Conservation (phyloP, 2,329 filamentous ascomycete species). For the Diaporthe batatas region DNA sequence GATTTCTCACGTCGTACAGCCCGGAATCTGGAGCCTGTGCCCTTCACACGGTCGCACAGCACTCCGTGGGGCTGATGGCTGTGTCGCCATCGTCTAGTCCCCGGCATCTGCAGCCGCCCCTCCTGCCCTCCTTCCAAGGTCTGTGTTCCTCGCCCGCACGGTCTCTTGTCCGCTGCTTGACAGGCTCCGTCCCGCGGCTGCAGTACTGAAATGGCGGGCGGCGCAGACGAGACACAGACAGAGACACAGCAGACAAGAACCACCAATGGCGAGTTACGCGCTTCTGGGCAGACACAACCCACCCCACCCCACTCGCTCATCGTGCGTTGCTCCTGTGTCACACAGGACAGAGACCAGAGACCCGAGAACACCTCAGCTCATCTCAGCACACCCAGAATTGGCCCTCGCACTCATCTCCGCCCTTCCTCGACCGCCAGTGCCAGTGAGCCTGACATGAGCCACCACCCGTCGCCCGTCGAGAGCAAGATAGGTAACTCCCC, state of each 20-base stretch:
- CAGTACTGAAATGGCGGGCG: slow-evolving; percentile 38
- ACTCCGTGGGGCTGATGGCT: slow-evolving; percentile 38
- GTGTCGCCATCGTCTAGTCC: slow-evolving; percentile 36
- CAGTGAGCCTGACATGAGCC: slow-evolving; percentile 28
- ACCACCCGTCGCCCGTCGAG: background rate
- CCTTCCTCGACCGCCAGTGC: background rate
- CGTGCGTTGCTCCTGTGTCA: background rate
- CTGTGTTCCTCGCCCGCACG: slow-evolving; percentile 27
- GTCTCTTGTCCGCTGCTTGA: slow-evolving; percentile 32
- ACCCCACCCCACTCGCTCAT: background rate
- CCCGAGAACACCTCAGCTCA: slow-evolving; percentile 12
- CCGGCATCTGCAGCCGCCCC: background rate
- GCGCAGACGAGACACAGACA: slow-evolving; percentile 16
- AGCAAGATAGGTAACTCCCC: slow-evolving; percentile 31
- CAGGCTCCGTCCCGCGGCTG: background rate
- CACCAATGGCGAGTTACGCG: slow-evolving; percentile 37
- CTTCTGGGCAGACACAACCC: slow-evolving; percentile 34
- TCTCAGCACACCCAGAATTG: slow-evolving; percentile 16
- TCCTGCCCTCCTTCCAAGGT: background rate
- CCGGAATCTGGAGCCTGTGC: slow-evolving; percentile 38
- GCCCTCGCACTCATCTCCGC: background rate
- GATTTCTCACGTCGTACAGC: slow-evolving; percentile 34
- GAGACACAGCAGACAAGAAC: background rate
- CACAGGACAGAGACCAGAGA: slow-evolving; percentile 2
- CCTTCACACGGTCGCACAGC: slow-evolving; percentile 23